Percentiles rank a stretch among this genome's conserved stretches.
Conservation (phyloP, 1,284 basidiomycete genomes). For the Chondrostereum purpureum region DNA sequence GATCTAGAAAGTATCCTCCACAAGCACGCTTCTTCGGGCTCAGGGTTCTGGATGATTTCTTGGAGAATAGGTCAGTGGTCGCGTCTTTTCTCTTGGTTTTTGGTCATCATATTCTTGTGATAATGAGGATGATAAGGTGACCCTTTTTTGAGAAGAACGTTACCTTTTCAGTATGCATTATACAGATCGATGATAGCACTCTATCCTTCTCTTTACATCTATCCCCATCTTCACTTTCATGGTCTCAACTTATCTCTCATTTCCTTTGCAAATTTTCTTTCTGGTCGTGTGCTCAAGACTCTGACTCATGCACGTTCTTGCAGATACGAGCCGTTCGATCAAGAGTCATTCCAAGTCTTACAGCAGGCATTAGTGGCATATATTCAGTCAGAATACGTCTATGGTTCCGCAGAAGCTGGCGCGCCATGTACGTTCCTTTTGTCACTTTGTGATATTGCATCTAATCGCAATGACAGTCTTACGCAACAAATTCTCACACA, state of each 20-base stretch:
- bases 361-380: slow-evolving; percentile 68
- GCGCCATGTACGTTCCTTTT: slow-evolving; percentile 58
- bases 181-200: neutral
- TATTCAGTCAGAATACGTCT: slow-evolving; percentile 74
- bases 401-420: slow-evolving; percentile 67
- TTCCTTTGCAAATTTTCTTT: neutral
- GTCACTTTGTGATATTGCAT: slow-evolving; percentile 10
- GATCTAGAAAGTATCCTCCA: slow-evolving; percentile 58
- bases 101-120: no score
- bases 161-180: no score
- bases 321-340: slow-evolving; percentile 67
- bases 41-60: slow-evolving; percentile 79
- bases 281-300: neutral
- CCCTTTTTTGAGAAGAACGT: no score
- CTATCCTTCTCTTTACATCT: slow-evolving; percentile 1
- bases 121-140: no score
- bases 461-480: slow-evolving; percentile 50
- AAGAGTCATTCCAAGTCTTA: slow-evolving; percentile 61
- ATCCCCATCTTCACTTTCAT: neutral
- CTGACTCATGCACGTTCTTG: neutral
- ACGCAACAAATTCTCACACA: slow-evolving; percentile 97
- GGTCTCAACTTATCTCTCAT: neutral
- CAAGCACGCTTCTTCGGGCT: slow-evolving; percentile 83
- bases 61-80: slow-evolving; percentile 73
- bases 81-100: slow-evolving; percentile 2